A percentile compares a stretch with the other conserved stretches of the same genome.
These are phyloP conservation scores for Diaporthe sp. DNA, from an alignment of 2,329 filamentous ascomycete species.

Conservation along the genomic window DNA sequence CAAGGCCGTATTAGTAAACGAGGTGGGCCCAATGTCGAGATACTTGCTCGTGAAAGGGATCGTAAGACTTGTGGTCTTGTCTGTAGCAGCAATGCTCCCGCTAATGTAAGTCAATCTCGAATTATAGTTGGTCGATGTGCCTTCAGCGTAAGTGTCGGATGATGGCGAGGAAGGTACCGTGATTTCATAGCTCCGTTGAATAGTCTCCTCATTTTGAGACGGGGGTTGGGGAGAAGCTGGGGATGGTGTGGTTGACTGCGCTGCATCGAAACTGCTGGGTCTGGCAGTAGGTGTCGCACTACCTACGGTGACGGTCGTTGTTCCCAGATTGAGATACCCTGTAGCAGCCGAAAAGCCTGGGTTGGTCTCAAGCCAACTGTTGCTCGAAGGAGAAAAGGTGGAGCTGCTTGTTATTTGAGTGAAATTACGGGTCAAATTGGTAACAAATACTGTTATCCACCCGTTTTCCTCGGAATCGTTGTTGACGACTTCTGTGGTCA, in stretches of 20 bases:
- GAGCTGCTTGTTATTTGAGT: neutral
- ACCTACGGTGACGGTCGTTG: neutral
- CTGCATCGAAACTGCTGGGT: too few species aligned
- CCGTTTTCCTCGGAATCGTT: neutral
- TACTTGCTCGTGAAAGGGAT: neutral
- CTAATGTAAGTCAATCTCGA: too few species aligned
- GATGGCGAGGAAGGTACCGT: neutral
- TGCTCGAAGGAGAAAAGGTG: neutral
- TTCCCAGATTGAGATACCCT: neutral
- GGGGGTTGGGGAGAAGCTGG: too few species aligned
- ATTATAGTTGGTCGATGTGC: neutral
- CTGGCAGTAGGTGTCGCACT: neutral
- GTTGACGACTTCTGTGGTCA: neutral
- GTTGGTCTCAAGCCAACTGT: too few species aligned
- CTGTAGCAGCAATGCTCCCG: too few species aligned
- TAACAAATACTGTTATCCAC: too few species aligned
- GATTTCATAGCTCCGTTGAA: neutral
- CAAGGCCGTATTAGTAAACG: neutral
- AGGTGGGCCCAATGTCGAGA: neutral
- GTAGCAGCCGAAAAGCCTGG: too few species aligned
- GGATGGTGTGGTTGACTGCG: too few species aligned
- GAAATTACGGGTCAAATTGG: too few species aligned
- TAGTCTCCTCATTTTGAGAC: neutral
- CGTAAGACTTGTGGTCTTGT: neutral
- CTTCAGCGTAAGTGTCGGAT: neutral